Base-by-base conservation (phyloP, 192 early-diverging fungal genomes). In the Podila verticillata region DNA sequence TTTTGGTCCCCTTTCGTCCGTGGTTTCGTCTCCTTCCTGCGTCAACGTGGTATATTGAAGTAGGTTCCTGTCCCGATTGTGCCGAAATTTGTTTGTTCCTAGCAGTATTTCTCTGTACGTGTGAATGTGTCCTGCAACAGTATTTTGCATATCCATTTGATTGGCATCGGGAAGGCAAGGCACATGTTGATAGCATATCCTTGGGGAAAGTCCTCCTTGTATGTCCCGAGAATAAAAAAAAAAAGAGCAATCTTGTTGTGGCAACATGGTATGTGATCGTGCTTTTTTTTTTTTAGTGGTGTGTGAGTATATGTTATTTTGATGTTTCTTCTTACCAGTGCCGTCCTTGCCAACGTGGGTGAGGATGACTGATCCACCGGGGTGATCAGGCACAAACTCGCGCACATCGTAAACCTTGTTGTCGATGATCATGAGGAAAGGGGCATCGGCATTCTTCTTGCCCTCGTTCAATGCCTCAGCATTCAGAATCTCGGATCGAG, bases 371-470 rank as follows among this genome's bases (percentile, higher is more conserved):
- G 74, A 82, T 66, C 93, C 93, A 68, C 94, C 94, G 59, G 94
- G 94, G 77, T 95, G 94, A 67, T 90, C 91, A 61, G 70, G 68
- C 20, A 91, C 68, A 74, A 95, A 95, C 32, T 92, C 92, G n/a
- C 87, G 84, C 34, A 95, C 79, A 86, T 95, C 92, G 70, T 94
- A 94, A 2, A 95, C 87, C 68, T 95, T 95, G 82, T 90, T 87
- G 73, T 94, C 86, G 82, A 94, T 92, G 56, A 93, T 87, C 57
- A 92, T 87, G 65, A 87, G 87, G 58, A 85, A 84, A 28, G 82
- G 84, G 9, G 82, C 81, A 34, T 81, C 65, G n/a, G 62, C 66
- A 63, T 85, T 69, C 44, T 82, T 79, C 57, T 69, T 75, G 70
- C 48, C 65, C 47, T 75, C 64, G 51, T 15, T 56, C 12, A 74